phyloP scores from a whole-genome alignment of 176 grass and related monocot species.

The Eragrostis nindensis region DNA sequence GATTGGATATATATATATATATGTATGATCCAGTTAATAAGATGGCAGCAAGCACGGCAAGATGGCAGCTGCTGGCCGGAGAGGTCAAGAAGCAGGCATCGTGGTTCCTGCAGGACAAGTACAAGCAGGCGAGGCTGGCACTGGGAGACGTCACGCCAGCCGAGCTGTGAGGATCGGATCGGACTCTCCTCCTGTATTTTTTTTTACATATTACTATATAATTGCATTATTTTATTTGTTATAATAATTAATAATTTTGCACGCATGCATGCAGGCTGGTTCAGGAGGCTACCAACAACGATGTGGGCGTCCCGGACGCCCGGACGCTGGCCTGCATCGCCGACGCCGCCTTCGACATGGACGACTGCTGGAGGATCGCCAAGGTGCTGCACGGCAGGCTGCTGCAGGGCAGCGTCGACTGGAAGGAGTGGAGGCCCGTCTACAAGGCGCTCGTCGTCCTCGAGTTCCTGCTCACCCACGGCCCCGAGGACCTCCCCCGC shows the following conservation, averaged over 20 bases:
- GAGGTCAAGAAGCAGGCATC: conserved; percentile 69
- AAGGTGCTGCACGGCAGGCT: conserved; percentile 58
- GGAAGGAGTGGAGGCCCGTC: conserved; percentile 73
- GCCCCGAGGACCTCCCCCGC: conserved; percentile 58
- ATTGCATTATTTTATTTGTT: too few species aligned
- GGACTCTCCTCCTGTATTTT: too few species aligned
- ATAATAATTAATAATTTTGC: too few species aligned
- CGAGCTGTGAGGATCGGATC: conserved; percentile 68
- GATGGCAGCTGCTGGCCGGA: conserved; percentile 46
- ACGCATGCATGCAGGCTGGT: conserved; percentile 55
- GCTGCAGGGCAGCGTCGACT: conserved; percentile 39
- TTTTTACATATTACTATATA: too few species aligned
- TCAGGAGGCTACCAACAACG: conserved; percentile 68
- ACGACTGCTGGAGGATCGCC: conserved; percentile 67
- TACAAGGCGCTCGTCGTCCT: conserved; percentile 73
- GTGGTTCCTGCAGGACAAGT: conserved; percentile 68
- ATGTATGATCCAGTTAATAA: too few species aligned
- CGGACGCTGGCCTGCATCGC: conserved; percentile 67
- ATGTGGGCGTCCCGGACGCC: conserved; percentile 48
- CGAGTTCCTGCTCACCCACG: conserved; percentile 71
- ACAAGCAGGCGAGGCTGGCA: conserved; percentile 66
- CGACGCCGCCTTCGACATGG: conserved; percentile 69
- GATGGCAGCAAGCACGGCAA: conserved; percentile 32
- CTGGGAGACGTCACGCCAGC: conserved; percentile 63
- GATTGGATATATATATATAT: too few species aligned